A percentile compares a stretch with the other conserved stretches of the same genome.
These are phyloP conservation scores for Amniculicola lignicola DNA, from an alignment of 495 filamentous ascomycete genomes.

Conservation along the genomic window DNA sequence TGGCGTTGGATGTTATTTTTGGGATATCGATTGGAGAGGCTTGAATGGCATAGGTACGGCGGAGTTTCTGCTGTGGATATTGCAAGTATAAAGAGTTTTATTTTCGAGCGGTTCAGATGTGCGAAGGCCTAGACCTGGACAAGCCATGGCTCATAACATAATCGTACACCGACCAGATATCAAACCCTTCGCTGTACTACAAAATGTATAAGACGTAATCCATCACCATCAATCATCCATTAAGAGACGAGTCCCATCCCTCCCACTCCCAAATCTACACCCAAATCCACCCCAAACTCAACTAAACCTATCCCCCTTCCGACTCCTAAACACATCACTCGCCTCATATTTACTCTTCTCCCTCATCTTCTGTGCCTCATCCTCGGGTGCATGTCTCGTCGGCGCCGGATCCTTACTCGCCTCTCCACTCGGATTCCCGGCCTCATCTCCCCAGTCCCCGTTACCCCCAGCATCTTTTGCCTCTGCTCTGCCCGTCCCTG, in stretches of 20 bases:
- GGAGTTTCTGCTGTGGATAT: background rate
- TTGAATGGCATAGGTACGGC: too few species aligned
- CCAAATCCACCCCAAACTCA: too few species aligned
- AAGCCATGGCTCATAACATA: too few species aligned
- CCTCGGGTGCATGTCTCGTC: slow-evolving; percentile 75
- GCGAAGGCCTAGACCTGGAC: too few species aligned
- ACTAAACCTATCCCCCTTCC: slow-evolving; percentile 81
- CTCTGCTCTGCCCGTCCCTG: background rate
- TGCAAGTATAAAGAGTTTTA: slow-evolving; percentile 7
- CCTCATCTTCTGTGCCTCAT: slow-evolving; percentile 61
- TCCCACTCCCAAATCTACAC: too few species aligned
- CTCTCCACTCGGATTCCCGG: slow-evolving; percentile 74
- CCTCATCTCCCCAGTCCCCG: slow-evolving; percentile 45
- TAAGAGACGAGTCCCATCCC: too few species aligned
- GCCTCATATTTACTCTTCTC: slow-evolving; percentile 93
- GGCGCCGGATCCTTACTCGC: slow-evolving; percentile 79
- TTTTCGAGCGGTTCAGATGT: too few species aligned
- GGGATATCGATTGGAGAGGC: too few species aligned
- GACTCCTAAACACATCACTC: slow-evolving; percentile 65
- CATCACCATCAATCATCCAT: too few species aligned
- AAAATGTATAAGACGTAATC: too few species aligned
- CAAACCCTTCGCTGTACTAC: too few species aligned
- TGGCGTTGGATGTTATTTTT: slow-evolving; percentile 9
- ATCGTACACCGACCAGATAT: too few species aligned
- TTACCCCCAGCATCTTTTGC: slow-evolving; percentile 5